phyloP scores from a whole-genome alignment of 2,329 filamentous ascomycete genomes.

The Berkeleyomyces basicola region DNA sequence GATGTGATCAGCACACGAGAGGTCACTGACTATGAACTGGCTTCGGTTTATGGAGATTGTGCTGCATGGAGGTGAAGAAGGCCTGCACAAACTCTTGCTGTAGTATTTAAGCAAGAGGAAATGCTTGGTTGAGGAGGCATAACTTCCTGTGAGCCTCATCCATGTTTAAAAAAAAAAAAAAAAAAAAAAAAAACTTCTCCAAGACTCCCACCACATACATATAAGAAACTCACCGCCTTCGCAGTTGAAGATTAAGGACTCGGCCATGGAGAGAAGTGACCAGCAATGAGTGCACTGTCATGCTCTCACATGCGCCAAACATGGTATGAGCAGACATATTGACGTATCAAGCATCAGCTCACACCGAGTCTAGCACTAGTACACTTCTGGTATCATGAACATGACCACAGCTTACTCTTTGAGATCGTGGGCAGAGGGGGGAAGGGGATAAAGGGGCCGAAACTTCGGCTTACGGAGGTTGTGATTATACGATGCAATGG shows the following conservation, averaged over 20 bases:
- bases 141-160: background rate
- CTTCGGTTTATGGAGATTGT: background rate
- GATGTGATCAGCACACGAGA: background rate
- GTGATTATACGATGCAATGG: background rate
- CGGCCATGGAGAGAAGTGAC: background rate
- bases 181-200: background rate
- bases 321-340: background rate
- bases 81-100: background rate
- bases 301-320: background rate
- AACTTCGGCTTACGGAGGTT: background rate
- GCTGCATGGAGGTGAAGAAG: background rate
- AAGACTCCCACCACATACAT: background rate
- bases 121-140: background rate
- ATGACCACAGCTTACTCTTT: background rate
- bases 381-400: background rate
- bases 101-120: background rate
- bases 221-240: background rate
- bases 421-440: background rate
- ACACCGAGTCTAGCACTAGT: background rate
- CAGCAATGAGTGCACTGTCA: background rate
- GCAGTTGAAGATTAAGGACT: background rate
- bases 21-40: background rate
- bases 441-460: background rate
- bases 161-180: background rate
- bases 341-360: background rate